Evolutionary conservation across 2,329 filamentous ascomycete genomes (phyloP).

Genomic region (Domatiomyces globalis): DNA sequence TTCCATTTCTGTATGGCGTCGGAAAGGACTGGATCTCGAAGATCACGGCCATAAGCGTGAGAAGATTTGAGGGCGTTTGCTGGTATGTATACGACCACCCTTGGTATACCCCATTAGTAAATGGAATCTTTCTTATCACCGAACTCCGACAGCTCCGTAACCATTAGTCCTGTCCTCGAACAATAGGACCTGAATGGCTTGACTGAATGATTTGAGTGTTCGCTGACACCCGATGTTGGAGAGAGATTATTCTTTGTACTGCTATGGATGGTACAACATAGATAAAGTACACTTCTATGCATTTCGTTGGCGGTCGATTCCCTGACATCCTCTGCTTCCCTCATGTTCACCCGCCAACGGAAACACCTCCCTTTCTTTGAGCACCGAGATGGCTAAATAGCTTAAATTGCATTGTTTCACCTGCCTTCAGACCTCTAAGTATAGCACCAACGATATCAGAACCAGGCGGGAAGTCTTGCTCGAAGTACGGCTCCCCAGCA

Average conservation of each 20-base stretch:
- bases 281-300: no score
- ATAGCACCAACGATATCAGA: conserved; percentile 10
- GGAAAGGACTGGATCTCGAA: background rate
- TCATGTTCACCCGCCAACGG: no score
- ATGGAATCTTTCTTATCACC: background rate
- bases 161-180: no score
- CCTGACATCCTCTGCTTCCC: no score
- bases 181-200: no score
- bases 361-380: no score
- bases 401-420: conserved; percentile 3
- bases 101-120: background rate
- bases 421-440: background rate
- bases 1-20: background rate
- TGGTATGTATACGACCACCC: background rate
- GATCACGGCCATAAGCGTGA: background rate
- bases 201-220: no score
- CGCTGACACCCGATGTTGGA: no score
- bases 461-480: conserved; percentile 17
- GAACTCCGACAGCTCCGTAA: background rate
- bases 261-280: no score
- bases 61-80: background rate
- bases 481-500: conserved; percentile 17
- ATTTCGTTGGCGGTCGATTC: no score
- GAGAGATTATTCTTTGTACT: no score
- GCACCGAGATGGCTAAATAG: background rate